These are phyloP conservation scores for Bolboschoenoplectus hybrid DNA, from an alignment of 202 grass and related monocot species.

Conservation along the genomic window DNA sequence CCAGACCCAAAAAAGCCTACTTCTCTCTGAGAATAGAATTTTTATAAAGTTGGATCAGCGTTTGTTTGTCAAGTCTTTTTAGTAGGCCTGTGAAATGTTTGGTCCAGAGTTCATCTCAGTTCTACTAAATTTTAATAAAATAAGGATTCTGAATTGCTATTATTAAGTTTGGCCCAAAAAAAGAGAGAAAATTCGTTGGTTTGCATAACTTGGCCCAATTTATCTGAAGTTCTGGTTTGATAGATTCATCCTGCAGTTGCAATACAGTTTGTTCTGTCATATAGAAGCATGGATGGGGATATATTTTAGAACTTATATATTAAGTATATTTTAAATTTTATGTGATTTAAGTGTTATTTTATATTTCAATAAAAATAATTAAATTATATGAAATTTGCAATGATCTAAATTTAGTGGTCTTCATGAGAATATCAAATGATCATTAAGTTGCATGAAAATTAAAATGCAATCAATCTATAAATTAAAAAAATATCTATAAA, in stretches of 20 bases:
- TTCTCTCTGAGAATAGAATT: background rate
- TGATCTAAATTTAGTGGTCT: no score
- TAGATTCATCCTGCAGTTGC: background rate
- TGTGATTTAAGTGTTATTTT: no score
- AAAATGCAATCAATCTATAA: no score
- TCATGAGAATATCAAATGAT: no score
- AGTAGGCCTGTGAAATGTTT: background rate
- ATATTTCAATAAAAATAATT: no score
- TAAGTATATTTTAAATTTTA: no score
- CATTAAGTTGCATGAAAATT: no score
- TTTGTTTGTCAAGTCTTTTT: background rate
- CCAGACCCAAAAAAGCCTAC: background rate
- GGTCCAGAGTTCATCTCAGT: background rate
- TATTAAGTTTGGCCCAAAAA: background rate
- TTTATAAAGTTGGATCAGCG: background rate
- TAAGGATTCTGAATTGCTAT: background rate
- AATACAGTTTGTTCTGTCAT: background rate
- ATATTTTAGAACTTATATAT: no score
- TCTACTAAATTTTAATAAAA: background rate
- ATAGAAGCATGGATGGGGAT: background rate
- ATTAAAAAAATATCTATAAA: no score
- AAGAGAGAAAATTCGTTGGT: no score
- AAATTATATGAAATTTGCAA: no score
- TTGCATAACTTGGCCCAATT: background rate
- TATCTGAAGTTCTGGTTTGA: background rate